Base-by-base conservation (phyloP, 345 rosid species). In the Nephelium lappaceum region DNA sequence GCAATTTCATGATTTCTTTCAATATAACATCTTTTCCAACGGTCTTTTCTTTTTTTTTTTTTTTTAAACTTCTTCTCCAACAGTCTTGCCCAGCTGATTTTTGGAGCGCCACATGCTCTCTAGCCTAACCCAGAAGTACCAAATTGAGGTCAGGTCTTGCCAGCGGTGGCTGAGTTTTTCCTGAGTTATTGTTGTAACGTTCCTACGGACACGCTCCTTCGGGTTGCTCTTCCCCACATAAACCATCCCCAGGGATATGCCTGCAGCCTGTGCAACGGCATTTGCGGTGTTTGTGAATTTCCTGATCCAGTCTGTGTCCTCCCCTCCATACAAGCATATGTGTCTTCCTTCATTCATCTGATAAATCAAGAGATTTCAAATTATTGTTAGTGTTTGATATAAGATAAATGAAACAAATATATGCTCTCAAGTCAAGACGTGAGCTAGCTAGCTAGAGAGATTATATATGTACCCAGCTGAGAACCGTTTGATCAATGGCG, bases 241-340 rank as follows among this genome's bases (percentile, higher is more conserved):
- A 24, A 89, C 86, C 95, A 91, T 89, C 67, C 81, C 90, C 1
- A 91, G 45, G 23, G 73, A 49, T 69, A 91, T 86, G 7, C 68
- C 71, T 15, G 93, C 91, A 0, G 75, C 82, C 60, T 25, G 25
- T 0, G 95, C 90, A 8, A 85, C 86, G 6, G 51, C 53, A 6
- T 75, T 51, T 76, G 89, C 86, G 0, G 86, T 47, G 9, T 0
- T 23, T 11, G 93, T 86, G 81, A 82, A 89, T 23, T 71, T 89
- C 21, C 84, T 79, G 80, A 93, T 91, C 97, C 97, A 90, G 2
- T 88, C 91, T 2, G 88, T 73, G 79, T 93, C 93, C 80, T 90
- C 95, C 68, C 97, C 97, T 24, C 97, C 97, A 73, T 89, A 93
- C 55, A 93, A 77, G 83, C 93, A 93, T 70, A 91, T 86, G 81